A percentile compares a stretch with the other conserved stretches of the same genome.
These are phyloP conservation scores for Ophiostoma pallidulum DNA, from an alignment of 2,329 filamentous ascomycete genomes.

Conservation along the genomic window DNA sequence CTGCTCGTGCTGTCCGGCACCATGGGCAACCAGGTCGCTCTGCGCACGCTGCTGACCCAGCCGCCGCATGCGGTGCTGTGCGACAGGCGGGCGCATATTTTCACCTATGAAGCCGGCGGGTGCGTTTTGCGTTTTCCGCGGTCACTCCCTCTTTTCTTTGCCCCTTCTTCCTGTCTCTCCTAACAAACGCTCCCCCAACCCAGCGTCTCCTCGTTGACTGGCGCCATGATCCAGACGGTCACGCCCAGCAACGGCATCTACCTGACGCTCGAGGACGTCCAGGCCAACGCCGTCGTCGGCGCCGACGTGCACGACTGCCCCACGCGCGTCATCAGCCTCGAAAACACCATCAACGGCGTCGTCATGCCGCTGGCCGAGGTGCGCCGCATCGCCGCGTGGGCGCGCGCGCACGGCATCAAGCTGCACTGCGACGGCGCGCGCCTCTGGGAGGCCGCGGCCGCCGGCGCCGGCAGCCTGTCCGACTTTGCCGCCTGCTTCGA, in stretches of 20 bases:
- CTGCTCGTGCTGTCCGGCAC: constrained; percentile 83
- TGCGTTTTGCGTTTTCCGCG: no score
- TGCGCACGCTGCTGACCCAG: constrained; percentile 66
- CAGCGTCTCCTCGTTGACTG: constrained; percentile 61
- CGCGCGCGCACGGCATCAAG: constrained; percentile 37
- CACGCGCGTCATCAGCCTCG: constrained; percentile 70
- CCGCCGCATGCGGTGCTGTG: constrained; percentile 75
- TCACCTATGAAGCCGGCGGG: constrained; percentile 57
- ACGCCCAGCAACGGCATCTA: constrained; percentile 61
- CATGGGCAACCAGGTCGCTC: constrained; percentile 85
- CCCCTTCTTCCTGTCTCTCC: not conserved
- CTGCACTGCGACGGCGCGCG: constrained; percentile 44
- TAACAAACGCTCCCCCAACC: not conserved
- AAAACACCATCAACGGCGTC: constrained; percentile 76
- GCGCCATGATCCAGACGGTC: constrained; percentile 59
- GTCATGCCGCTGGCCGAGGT: constrained; percentile 69
- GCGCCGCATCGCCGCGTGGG: constrained; percentile 60
- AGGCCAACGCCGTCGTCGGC: constrained; percentile 52
- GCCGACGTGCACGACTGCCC: constrained; percentile 71
- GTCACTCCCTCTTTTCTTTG: no score
- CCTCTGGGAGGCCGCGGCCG: constrained; percentile 40
- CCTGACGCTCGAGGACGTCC: constrained; percentile 67
- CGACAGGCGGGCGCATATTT: constrained; percentile 70
- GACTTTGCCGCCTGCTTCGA: constrained; percentile 39
- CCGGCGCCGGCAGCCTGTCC: constrained; percentile 32